Evolutionary conservation across 2,329 filamentous ascomycete species (phyloP), one percentile per base, ranked within the genome.

Genomic region (Neofusicoccum laricinum): DNA sequence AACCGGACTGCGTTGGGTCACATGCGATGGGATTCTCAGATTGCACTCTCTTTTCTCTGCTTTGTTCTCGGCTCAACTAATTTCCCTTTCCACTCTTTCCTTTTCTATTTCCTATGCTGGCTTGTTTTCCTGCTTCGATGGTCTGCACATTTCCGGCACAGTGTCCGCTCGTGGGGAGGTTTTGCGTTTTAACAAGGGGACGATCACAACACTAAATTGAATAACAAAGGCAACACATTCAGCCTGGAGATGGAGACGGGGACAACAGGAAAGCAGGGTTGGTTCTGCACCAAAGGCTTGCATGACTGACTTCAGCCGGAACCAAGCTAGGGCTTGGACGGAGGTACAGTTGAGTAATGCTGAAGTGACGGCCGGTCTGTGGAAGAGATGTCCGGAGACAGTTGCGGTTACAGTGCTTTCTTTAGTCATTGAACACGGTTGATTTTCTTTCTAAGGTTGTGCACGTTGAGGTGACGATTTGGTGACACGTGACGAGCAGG

Each of bases 101-200:
- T 64, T 50, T 45, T 8, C n/a, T 58, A 43, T 58, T 58, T 51
- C 30, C 21, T 43, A 34, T 57, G 25, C 36, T 58, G 30, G 38
- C 40, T n/a, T 63, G 48, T 36, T 63, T 58, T 63, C 30, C 61
- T 45, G 38, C 40, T 58, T 41, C 43, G 11, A 55, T 49, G 48
- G 61, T 45, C 19, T 64, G 17, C 61, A 64, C 17, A 41, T 58
- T 64, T 64, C 51, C 63, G 63, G 63, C 53, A 64, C 45, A 58
- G 63, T 64, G 63, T 64, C 63, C 59, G 63, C 63, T 64, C 43
- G 25, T 64, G 63, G 63, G 63, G 63, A 64, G 63, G 63, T 59
- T 64, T 64, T 64, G 34, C 34, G 46, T 43, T 59, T 59, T 32
- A 11, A 32, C n/a, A 38, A 63, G 63, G 63, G 63, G 63, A 64